A percentile compares a stretch with the other conserved stretches of the same genome.
These are phyloP conservation scores for Quercus engelmannii DNA, from an alignment of 306 rosid genomes.

Conservation along the genomic window DNA sequence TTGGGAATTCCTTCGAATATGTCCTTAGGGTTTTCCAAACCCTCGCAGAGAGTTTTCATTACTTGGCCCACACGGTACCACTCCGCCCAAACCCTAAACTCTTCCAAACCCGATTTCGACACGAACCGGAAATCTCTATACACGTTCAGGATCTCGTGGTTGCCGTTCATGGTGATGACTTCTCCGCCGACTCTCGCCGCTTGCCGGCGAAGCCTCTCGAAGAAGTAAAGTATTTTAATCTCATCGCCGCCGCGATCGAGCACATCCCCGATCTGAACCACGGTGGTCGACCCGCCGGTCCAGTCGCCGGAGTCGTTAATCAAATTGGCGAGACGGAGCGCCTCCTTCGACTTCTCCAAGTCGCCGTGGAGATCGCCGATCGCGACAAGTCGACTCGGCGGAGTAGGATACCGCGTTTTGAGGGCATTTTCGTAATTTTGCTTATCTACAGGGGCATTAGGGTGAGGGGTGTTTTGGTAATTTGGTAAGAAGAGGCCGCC, in stretches of 20 bases:
- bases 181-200: constrained; percentile 60
- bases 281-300: constrained; percentile 73
- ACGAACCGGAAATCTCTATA: constrained; percentile 73
- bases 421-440: not conserved
- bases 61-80: constrained; percentile 63
- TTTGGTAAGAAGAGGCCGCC: constrained; percentile 62
- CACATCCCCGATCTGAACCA: constrained; percentile 83
- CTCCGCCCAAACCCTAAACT: constrained; percentile 69
- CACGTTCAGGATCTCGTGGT: constrained; percentile 94
- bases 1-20: constrained; percentile 58
- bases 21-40: constrained; percentile 43
- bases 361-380: constrained; percentile 95
- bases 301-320: constrained; percentile 60
- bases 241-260: constrained; percentile 91
- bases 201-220: constrained; percentile 77
- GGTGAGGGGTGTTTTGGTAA: no score
- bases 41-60: constrained; percentile 56
- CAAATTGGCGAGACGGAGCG: constrained; percentile 62
- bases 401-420: constrained; percentile 45
- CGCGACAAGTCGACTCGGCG: constrained; percentile 53
- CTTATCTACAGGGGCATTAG: not conserved
- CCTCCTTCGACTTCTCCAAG: constrained; percentile 68
- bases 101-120: constrained; percentile 48
- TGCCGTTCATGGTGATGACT: constrained; percentile 82
- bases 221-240: constrained; percentile 67